Evolutionary conservation across 164 flowering plant species (phyloP).

Genomic region (Chimonanthus salicifolius): DNA sequence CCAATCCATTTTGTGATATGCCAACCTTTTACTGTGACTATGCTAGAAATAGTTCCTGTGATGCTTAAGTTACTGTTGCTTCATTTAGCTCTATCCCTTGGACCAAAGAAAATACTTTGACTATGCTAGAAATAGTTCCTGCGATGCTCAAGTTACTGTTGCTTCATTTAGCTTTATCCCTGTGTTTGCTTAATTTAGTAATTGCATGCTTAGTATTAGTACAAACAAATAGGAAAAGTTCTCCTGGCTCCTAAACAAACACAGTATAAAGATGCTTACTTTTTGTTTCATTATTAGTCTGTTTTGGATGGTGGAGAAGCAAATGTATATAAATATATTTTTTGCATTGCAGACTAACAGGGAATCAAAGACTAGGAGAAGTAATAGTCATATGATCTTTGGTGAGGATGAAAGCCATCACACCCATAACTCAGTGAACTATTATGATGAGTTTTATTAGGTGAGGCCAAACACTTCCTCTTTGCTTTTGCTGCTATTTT

Average conservation of each 20-base stretch:
- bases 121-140: too few species aligned
- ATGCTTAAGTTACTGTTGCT: too few species aligned
- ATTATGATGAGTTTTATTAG: not conserved
- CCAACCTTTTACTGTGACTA: too few species aligned
- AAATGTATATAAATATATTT: not conserved
- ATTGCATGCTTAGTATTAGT: not conserved
- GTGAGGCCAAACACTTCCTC: slow-evolving; percentile 1
- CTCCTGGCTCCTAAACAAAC: not conserved
- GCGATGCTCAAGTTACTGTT: too few species aligned
- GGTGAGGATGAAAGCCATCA: slow-evolving; percentile 27
- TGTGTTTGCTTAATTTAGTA: not conserved
- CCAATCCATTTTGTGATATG: too few species aligned
- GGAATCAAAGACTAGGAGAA: slow-evolving; percentile 10
- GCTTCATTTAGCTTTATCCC: not conserved
- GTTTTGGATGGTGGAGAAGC: not conserved
- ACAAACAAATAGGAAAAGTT: not conserved
- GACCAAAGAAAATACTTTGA: too few species aligned
- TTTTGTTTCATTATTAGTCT: not conserved
- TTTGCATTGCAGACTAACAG: slow-evolving; percentile 37
- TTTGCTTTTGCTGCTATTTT: not conserved
- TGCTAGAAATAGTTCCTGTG: too few species aligned
- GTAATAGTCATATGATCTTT: slow-evolving; percentile 5
- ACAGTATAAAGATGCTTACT: not conserved
- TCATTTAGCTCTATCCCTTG: too few species aligned
- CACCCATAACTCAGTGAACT: not conserved